Evolutionary conservation across 345 rosid species (phyloP).

Genomic region (Acer campestre): DNA sequence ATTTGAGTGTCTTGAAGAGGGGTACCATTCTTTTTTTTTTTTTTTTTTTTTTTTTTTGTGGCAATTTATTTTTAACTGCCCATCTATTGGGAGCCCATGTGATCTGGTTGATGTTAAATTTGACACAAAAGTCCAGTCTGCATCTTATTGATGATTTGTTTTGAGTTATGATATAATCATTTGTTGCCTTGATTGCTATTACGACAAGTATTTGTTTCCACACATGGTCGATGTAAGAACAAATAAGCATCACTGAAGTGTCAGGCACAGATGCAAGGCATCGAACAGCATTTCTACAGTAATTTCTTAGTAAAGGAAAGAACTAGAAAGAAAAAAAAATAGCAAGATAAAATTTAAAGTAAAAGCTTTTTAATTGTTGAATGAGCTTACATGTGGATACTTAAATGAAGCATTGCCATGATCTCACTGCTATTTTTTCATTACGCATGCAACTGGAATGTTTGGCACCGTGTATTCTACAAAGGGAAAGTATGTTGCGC

Average conservation of each 20-base stretch:
- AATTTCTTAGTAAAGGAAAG: neutral
- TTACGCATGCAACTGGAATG: neutral
- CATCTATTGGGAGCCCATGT: neutral
- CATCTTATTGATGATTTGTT: neutral
- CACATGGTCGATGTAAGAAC: neutral
- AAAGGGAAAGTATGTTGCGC: neutral
- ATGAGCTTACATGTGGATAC: neutral
- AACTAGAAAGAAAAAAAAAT: neutral
- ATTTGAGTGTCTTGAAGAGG: conserved; percentile 95
- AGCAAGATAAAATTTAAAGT: neutral
- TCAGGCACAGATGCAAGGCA: neutral
- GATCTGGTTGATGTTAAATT: neutral
- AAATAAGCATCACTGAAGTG: neutral
- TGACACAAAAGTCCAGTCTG: neutral
- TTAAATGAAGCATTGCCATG: neutral
- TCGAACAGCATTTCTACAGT: neutral
- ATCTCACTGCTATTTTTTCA: neutral
- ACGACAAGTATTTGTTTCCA: neutral
- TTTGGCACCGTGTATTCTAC: neutral
- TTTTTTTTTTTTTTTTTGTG: neutral
- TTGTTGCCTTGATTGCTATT: neutral
- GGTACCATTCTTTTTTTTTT: conserved; percentile 48
- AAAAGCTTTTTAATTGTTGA: neutral
- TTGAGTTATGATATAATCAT: neutral
- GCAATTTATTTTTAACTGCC: neutral